Evolutionary conservation across 805 yeast genomes (phyloP).

Genomic region (Candida takata): DNA sequence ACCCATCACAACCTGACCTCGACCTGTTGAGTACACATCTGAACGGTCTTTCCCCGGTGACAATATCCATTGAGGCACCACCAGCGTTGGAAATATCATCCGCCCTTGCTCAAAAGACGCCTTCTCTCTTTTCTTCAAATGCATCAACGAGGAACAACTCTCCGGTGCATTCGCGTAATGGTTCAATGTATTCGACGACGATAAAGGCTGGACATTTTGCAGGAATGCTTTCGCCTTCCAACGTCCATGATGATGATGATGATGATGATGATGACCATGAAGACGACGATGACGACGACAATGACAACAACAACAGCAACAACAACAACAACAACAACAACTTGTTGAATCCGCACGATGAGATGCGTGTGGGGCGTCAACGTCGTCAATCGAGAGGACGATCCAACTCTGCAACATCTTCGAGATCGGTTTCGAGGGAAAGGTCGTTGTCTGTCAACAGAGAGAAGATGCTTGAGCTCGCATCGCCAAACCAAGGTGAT

Average conservation of each 20-base stretch:
- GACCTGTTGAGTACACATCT: conserved; percentile 8
- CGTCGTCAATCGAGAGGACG: conserved; percentile 31
- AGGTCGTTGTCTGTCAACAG: conserved; percentile 25
- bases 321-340: no score
- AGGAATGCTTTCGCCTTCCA: conserved; percentile 5
- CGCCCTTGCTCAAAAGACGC: conserved; percentile 38
- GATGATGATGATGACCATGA: background rate
- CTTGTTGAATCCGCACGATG: conserved; percentile 14
- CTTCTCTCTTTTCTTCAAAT: conserved; percentile 48
- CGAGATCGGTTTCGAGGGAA: conserved; percentile 21
- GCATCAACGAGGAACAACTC: conserved; percentile 29
- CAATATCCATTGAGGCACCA: conserved; percentile 27
- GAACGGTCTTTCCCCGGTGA: conserved; percentile 18
- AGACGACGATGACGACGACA: background rate
- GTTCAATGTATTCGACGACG: conserved; percentile 24
- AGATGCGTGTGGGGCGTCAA: conserved; percentile 28
- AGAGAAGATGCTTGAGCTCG: conserved; percentile 60
- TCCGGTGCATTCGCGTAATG: conserved; percentile 28
- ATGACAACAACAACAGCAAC: conserved; percentile 3
- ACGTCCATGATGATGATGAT: no score
- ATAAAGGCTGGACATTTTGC: conserved; percentile 16
- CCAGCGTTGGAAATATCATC: no score
- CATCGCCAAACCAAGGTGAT: conserved; percentile 46
- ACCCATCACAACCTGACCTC: conserved; percentile 1
- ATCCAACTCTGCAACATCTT: conserved; percentile 30